Base-by-base conservation (phyloP, 345 rosid genomes). In the Arabis hirsuta region DNA sequence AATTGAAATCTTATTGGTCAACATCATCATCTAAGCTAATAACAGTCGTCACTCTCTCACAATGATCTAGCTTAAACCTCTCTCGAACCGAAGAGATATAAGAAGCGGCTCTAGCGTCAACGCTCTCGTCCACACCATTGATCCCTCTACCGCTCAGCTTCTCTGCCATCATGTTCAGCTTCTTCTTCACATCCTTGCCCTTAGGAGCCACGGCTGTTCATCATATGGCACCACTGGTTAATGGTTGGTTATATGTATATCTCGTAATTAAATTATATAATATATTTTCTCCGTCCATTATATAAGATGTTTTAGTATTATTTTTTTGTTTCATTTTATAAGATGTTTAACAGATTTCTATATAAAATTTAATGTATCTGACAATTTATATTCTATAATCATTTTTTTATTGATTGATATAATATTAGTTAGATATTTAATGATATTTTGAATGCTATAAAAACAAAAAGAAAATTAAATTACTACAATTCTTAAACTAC, bases 81-180 rank as follows among this genome's bases (percentile, higher is more conserved):
- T 70, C 77, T 32, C 67, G 55, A 59, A 71, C 80, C 34, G 80
- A 71, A 42, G 80, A 77, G 62, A 77, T 77, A 66, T 71, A 77
- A 11, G 76, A 57, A 50, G 73, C 44, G 50, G 77, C 80, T 72
- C 76, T 77, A 53, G 70, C 63, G 67, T 77, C 77, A 44, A 77
- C 76, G 62, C 73, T 58, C 31, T 77, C 80, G 7, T 72, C 69
- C 60, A 45, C 50, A 16, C 72, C 76, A 32, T 16, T 69, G 3
- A 42, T 6, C 67, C 69, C 55, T 42, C 31, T 59, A 43, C 67
- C 69, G 13, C 61, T 13, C 56, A 66, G 48, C 56, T 57, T 59
- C 48, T 77, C 63, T 26, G 62, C 39, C 43, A 31, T 53, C 27
- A 27, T 52, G 32, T 51, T 39, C 16, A 74, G 61, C 78, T 67